phyloP scores from a whole-genome alignment of 768 basidiomycete genomes.

The Lactarius sp. region DNA sequence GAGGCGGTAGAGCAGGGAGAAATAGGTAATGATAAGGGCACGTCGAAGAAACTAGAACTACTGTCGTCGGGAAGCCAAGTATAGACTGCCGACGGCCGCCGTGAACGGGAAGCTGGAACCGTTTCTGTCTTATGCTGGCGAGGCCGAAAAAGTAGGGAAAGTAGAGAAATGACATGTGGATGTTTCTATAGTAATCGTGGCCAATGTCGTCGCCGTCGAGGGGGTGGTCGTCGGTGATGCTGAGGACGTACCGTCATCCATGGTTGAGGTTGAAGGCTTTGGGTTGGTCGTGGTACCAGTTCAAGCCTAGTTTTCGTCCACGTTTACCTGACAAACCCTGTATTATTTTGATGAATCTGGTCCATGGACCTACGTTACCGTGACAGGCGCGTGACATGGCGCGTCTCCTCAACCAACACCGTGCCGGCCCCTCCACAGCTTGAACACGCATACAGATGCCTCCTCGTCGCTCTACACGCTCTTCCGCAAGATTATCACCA shows the following conservation, averaged over 20 bases:
- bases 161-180: constrained; percentile 24
- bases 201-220: constrained; percentile 45
- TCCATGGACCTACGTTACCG: constrained; percentile 9
- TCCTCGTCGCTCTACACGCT: constrained; percentile 25
- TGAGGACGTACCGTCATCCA: constrained; percentile 79
- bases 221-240: constrained; percentile 60
- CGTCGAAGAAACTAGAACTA: constrained; percentile 18
- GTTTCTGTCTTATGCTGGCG: constrained; percentile 25
- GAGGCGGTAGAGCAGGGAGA: constrained; percentile 25
- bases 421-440: not conserved
- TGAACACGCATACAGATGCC: constrained; percentile 17
- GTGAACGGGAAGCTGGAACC: constrained; percentile 21
- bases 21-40: constrained; percentile 16
- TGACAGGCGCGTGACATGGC: constrained; percentile 24
- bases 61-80: constrained; percentile 26
- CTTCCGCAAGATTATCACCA: constrained; percentile 18
- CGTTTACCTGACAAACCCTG: not conserved
- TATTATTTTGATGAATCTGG: not conserved
- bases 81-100: constrained; percentile 28
- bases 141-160: constrained; percentile 25
- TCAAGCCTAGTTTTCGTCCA: constrained; percentile 10
- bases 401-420: constrained; percentile 12
- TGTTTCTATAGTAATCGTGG: constrained; percentile 33
- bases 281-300: constrained; percentile 23
- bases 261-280: constrained; percentile 34